These are phyloP conservation scores for Tylopilus felleus DNA, from an alignment of 768 basidiomycete genomes.

Conservation along the genomic window DNA sequence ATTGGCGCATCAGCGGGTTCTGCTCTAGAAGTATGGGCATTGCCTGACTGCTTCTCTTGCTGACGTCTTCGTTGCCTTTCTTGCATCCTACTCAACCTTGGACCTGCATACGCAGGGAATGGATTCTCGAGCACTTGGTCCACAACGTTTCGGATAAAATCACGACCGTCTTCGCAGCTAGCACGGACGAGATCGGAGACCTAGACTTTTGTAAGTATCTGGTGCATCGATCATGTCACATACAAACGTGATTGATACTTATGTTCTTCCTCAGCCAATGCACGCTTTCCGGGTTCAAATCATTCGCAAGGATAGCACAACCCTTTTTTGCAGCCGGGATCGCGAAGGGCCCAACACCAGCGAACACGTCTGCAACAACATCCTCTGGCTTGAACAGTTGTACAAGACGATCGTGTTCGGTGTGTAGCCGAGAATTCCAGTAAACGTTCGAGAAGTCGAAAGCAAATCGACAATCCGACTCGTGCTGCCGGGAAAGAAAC, in stretches of 20 bases:
- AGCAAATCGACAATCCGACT: conserved; percentile 81
- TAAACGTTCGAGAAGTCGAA: conserved; percentile 97
- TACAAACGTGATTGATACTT: conserved; percentile 67
- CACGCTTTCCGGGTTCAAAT: conserved; percentile 86
- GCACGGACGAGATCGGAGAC: conserved; percentile 67
- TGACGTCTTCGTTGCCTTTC: conserved; percentile 46
- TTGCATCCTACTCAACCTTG: conserved; percentile 32
- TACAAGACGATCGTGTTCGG: conserved; percentile 88
- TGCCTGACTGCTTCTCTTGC: conserved; percentile 25
- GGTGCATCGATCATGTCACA: background rate
- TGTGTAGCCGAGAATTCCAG: conserved; percentile 95
- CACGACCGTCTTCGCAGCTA: conserved; percentile 80
- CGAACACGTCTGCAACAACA: conserved; percentile 90
- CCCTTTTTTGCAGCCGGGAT: conserved; percentile 91
- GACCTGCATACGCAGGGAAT: conserved; percentile 55
- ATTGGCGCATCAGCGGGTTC: conserved; percentile 8
- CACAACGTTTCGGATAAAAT: conserved; percentile 70
- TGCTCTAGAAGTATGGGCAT: background rate
- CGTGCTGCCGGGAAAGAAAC: conserved; percentile 49
- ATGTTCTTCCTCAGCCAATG: conserved; percentile 76
- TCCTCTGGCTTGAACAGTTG: conserved; percentile 66
- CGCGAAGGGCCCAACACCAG: conserved; percentile 96
- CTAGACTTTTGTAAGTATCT: conserved; percentile 31
- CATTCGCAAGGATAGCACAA: conserved; percentile 87
- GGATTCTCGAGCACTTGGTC: conserved; percentile 57